Evolutionary conservation across 257 asterid species (phyloP).

Genomic region (Solanum chaucha): DNA sequence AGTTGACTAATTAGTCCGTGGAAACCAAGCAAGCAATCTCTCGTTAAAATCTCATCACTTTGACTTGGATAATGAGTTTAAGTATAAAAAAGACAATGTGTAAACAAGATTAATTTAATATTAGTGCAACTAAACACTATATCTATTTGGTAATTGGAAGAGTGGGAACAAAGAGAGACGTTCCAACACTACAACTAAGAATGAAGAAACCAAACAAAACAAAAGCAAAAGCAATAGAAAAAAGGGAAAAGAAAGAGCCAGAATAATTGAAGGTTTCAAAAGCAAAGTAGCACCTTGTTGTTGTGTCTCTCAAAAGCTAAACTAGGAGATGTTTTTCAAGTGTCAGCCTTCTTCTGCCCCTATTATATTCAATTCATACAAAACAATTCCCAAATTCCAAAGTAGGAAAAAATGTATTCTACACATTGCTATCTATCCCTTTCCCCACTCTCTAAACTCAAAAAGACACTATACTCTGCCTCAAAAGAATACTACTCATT

Average conservation of each 20-base stretch:
- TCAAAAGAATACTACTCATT: slow-evolving; percentile 20
- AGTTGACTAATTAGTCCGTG: not conserved
- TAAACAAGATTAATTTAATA: not conserved
- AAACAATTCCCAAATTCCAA: slow-evolving; percentile 30
- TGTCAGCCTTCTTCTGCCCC: slow-evolving; percentile 22
- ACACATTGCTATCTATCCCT: not conserved
- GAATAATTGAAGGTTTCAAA: not conserved
- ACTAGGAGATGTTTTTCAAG: slow-evolving; percentile 15
- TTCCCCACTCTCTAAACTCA: slow-evolving; percentile 1
- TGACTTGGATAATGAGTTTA: not conserved
- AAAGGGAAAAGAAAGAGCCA: not conserved
- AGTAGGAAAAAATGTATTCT: not conserved
- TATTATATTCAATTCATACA: not conserved
- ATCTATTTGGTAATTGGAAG: not conserved
- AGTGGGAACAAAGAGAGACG: not conserved
- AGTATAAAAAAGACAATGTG: not conserved
- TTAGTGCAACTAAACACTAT: not conserved
- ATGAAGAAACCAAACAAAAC: not conserved
- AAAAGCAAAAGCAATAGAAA: not conserved
- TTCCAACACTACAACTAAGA: not conserved
- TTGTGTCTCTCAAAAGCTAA: slow-evolving; percentile 50
- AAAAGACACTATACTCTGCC: not conserved
- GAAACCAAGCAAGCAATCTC: not conserved
- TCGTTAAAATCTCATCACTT: not conserved
- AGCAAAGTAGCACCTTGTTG: slow-evolving; percentile 21